phyloP scores from a whole-genome alignment of 768 basidiomycete species.

The Daedaleopsis nitida region DNA sequence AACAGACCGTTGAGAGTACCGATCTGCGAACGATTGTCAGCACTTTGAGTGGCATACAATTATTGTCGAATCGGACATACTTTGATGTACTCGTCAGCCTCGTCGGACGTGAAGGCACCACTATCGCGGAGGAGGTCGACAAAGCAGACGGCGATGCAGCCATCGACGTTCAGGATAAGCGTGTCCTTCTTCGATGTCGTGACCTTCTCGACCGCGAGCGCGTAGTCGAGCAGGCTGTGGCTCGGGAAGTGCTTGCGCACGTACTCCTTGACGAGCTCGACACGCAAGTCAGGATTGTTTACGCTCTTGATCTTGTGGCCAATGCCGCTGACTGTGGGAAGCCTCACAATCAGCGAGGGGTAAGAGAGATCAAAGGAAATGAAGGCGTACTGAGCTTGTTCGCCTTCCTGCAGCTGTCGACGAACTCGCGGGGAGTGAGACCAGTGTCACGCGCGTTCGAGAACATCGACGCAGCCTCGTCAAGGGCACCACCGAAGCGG shows the following conservation, averaged over 20 bases:
- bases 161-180: conserved; percentile 95
- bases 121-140: conserved; percentile 90
- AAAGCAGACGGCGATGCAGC: conserved; percentile 95
- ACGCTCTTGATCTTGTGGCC: conserved; percentile 99
- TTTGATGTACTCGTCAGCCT: conserved; percentile 97
- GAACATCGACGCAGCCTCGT: conserved; percentile 97
- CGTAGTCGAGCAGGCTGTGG: conserved; percentile 91
- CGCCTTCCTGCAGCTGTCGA: conserved; percentile 88
- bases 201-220: conserved; percentile 95
- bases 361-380: background rate
- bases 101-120: conserved; percentile 93
- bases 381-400: conserved; percentile 86
- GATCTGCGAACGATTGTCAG: conserved; percentile 46
- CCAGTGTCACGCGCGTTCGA: conserved; percentile 88
- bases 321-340: conserved; percentile 81
- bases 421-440: conserved; percentile 96
- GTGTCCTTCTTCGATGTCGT: conserved; percentile 98
- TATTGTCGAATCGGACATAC: conserved; percentile 28
- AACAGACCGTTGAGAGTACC: conserved; percentile 96
- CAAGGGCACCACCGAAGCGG: conserved; percentile 97
- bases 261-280: conserved; percentile 94
- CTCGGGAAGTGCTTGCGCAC: conserved; percentile 95
- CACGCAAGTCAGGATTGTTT: conserved; percentile 92
- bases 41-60: background rate
- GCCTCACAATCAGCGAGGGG: conserved; percentile 1